These are phyloP conservation scores for Podospora bellae-mahoneyi DNA, from an alignment of 495 filamentous ascomycete species.

Conservation along the genomic window DNA sequence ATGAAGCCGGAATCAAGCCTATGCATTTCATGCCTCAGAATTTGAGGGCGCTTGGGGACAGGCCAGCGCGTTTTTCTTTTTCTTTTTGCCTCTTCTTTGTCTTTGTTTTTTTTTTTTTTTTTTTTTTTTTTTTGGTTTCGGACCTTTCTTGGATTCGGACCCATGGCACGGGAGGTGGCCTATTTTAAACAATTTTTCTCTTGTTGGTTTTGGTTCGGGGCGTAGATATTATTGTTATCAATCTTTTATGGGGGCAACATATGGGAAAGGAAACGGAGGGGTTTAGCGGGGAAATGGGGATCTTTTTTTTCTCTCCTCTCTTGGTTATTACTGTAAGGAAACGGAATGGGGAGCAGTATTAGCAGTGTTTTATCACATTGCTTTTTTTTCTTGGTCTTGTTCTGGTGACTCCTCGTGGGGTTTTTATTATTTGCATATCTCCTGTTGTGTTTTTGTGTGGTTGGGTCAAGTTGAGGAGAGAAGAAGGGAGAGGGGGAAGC, in stretches of 20 bases:
- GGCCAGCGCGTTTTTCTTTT: background rate
- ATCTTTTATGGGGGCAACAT: background rate
- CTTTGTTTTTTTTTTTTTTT: background rate
- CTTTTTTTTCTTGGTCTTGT: background rate
- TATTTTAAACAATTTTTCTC: background rate
- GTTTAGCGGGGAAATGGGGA: background rate
- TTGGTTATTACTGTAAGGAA: background rate
- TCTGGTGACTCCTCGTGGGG: background rate
- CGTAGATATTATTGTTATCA: background rate
- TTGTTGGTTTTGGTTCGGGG: background rate
- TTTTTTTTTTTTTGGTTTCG: background rate
- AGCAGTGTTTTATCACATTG: background rate
- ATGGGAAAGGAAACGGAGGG: background rate
- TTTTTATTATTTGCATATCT: background rate
- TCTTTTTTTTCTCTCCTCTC: background rate
- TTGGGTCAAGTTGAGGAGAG: background rate
- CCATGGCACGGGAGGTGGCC: background rate
- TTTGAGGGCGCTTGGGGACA: background rate
- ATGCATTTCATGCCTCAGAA: background rate
- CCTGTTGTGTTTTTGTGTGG: too few species aligned
- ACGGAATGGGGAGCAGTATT: background rate
- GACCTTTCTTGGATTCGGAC: background rate
- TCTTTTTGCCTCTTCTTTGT: background rate
- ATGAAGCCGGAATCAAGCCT: background rate
- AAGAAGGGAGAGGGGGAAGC: background rate